phyloP scores from a whole-genome alignment of 2,329 filamentous ascomycete genomes.

The Hypoxylon sp. region DNA sequence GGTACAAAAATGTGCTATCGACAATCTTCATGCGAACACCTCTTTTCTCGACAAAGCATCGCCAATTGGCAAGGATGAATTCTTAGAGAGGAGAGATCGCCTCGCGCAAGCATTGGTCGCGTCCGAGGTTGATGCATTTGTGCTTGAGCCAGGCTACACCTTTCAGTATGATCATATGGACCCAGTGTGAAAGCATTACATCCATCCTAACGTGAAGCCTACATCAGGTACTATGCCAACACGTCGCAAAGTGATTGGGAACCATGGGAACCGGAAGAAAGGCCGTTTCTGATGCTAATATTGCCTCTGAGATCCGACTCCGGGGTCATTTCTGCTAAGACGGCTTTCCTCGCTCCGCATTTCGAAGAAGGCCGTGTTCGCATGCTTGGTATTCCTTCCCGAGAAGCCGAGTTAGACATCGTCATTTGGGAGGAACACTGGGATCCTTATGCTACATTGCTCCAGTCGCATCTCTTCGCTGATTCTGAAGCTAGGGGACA shows the following conservation, averaged over 20 bases:
- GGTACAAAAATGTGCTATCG: conserved; percentile 64
- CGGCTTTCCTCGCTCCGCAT: conserved; percentile 70
- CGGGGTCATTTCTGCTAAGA: conserved; percentile 65
- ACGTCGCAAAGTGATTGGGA: conserved; percentile 74
- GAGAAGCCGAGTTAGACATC: conserved; percentile 64
- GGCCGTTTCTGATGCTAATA: conserved; percentile 74
- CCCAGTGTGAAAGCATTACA: not conserved
- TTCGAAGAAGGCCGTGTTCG: conserved; percentile 73
- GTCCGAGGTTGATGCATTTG: conserved; percentile 69
- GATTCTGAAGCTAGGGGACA: conserved; percentile 12
- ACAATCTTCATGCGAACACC: conserved; percentile 64
- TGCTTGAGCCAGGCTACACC: conserved; percentile 75
- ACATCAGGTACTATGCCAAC: conserved; percentile 69
- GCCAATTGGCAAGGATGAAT: conserved; percentile 66
- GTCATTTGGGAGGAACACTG: conserved; percentile 75
- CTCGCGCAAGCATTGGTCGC: conserved; percentile 68
- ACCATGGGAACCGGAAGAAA: conserved; percentile 75
- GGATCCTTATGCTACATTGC: conserved; percentile 72
- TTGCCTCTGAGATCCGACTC: conserved; percentile 60
- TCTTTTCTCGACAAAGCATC: conserved; percentile 65
- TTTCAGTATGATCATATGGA: conserved; percentile 62
- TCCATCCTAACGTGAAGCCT: not conserved
- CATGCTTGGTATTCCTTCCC: conserved; percentile 71
- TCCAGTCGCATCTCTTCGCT: conserved; percentile 60
- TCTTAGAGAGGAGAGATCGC: conserved; percentile 68